phyloP scores from a whole-genome alignment of 2,329 filamentous ascomycete species.

The Curvularia spicifera region DNA sequence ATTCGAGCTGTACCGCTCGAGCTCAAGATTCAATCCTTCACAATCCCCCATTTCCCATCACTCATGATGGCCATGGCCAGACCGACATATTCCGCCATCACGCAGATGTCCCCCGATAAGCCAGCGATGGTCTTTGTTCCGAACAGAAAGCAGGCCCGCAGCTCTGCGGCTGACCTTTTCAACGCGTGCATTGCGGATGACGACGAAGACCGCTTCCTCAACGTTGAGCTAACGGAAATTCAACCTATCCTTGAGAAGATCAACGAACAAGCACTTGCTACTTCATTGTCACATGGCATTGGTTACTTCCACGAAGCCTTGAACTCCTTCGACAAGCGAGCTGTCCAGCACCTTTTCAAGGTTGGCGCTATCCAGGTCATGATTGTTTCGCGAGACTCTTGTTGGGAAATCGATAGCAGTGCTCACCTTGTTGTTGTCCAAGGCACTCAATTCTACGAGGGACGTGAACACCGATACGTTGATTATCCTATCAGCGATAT shows the following conservation, averaged over 20 bases:
- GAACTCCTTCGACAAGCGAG: constrained; percentile 85
- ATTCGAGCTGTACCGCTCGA: constrained; percentile 88
- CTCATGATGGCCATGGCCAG: constrained; percentile 99
- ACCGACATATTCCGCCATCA: constrained; percentile 86
- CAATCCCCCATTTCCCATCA: constrained; percentile 94
- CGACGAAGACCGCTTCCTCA: constrained; percentile 91
- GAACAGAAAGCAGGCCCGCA: constrained; percentile 88
- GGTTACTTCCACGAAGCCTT: constrained; percentile 97
- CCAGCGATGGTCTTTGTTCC: constrained; percentile 92
- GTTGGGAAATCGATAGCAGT: constrained; percentile 89
- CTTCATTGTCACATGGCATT: constrained; percentile 90
- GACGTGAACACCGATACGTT: constrained; percentile 93
- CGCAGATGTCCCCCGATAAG: constrained; percentile 86
- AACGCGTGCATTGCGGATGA: constrained; percentile 88
- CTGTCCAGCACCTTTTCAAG: constrained; percentile 89
- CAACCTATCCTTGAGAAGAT: constrained; percentile 80
- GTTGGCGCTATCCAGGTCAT: constrained; percentile 90
- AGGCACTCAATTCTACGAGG: constrained; percentile 98
- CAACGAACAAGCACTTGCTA: constrained; percentile 84
- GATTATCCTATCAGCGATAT: constrained; percentile 95
- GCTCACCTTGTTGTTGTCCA: constrained; percentile 94
- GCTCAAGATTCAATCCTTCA: constrained; percentile 93
- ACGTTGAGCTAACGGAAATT: constrained; percentile 82
- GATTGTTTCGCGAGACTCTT: constrained; percentile 83
- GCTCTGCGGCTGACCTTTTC: constrained; percentile 84